Evolutionary conservation across 257 asterid species (phyloP).

Genomic region (Nicotiana tomentosiformis): DNA sequence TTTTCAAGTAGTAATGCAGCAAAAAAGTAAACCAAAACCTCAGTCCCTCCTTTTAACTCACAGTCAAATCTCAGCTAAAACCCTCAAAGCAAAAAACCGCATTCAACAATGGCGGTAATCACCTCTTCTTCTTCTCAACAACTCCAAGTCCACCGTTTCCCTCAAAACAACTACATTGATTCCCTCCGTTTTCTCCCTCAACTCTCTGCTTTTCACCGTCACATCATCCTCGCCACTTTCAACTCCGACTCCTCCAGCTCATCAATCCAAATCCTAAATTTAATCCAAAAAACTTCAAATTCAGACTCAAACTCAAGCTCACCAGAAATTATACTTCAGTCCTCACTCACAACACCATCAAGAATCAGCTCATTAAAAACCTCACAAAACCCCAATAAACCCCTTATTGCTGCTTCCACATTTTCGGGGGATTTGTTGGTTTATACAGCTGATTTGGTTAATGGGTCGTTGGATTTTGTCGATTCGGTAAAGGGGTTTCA

Average conservation of each 20-base stretch:
- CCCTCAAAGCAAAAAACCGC: neutral
- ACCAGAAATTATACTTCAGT: constrained; percentile 26
- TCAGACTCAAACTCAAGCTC: constrained; percentile 1
- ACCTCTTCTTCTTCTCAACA: constrained; percentile 10
- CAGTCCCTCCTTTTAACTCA: neutral
- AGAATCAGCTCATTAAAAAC: constrained; percentile 54
- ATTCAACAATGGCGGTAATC: constrained; percentile 20
- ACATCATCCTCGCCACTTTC: constrained; percentile 57
- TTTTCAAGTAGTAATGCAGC: too few relatives aligned
- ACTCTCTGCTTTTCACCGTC: constrained; percentile 68
- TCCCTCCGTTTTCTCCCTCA: constrained; percentile 84
- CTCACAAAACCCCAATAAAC: constrained; percentile 33
- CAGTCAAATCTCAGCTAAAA: neutral
- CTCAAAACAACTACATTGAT: constrained; percentile 60
- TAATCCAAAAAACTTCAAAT: constrained; percentile 24
- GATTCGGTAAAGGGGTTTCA: constrained; percentile 49
- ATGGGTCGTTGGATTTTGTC: constrained; percentile 38
- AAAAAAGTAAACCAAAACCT: neutral
- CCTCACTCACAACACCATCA: constrained; percentile 48
- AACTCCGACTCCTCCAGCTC: constrained; percentile 51
- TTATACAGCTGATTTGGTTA: constrained; percentile 43
- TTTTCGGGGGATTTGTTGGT: constrained; percentile 46
- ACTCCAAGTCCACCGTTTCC: constrained; percentile 46
- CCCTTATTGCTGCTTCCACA: constrained; percentile 64
- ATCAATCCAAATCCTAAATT: constrained; percentile 47